phyloP scores from a whole-genome alignment of 1,139 yeast species.

The Pichia inconspicua region DNA sequence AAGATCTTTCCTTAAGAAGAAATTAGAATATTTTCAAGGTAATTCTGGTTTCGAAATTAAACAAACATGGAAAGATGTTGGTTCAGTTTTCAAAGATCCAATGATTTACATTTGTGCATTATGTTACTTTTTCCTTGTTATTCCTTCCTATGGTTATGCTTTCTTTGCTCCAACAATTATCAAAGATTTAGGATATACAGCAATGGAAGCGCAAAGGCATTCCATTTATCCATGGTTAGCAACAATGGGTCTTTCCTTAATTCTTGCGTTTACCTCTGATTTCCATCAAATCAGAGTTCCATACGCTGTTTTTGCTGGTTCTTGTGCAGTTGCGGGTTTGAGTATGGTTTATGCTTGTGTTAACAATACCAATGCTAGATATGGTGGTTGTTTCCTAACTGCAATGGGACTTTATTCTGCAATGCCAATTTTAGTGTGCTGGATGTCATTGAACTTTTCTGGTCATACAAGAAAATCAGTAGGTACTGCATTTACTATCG shows the following conservation, averaged over 20 bases:
- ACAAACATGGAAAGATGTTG: slow-evolving; percentile 36
- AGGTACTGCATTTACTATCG: slow-evolving; percentile 71
- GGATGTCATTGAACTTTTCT: slow-evolving; percentile 60
- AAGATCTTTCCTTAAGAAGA: slow-evolving; percentile 42
- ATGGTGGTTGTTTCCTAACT: slow-evolving; percentile 65
- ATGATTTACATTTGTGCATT: slow-evolving; percentile 51
- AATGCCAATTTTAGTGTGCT: slow-evolving; percentile 74
- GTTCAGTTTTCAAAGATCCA: slow-evolving; percentile 42
- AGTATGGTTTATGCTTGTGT: slow-evolving; percentile 39
- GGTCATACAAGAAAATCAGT: slow-evolving; percentile 68
- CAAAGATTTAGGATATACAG: slow-evolving; percentile 48
- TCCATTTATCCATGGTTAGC: slow-evolving; percentile 73
- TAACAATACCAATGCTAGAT: slow-evolving; percentile 36
- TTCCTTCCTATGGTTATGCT: slow-evolving; percentile 67
- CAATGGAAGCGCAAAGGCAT: slow-evolving; percentile 57
- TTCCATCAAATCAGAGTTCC: slow-evolving; percentile 38
- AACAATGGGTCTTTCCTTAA: slow-evolving; percentile 50
- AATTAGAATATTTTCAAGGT: slow-evolving; percentile 48
- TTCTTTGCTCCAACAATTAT: slow-evolving; percentile 64
- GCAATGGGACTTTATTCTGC: slow-evolving; percentile 62
- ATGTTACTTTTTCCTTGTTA: slow-evolving; percentile 54
- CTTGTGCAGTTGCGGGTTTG: slow-evolving; percentile 48
- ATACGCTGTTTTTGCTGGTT: slow-evolving; percentile 37
- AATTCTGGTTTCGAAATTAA: slow-evolving; percentile 49
- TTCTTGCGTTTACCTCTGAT: slow-evolving; percentile 45